Evolutionary conservation across 1,284 basidiomycete genomes (phyloP).

Genomic region (Tetrapyrgos nigripes): DNA sequence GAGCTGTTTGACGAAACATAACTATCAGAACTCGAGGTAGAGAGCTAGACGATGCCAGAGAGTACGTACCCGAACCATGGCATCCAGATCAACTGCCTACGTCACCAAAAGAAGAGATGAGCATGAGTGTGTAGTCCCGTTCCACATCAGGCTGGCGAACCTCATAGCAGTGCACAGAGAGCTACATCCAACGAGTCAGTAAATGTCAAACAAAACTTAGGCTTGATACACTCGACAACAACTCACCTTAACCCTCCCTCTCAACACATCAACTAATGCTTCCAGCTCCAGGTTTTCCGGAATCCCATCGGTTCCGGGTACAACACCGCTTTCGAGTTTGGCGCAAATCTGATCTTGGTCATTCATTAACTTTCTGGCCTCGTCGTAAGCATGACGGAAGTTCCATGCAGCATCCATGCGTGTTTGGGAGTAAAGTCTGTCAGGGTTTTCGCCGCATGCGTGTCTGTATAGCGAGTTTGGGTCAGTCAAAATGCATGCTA

Average conservation of each 20-base stretch:
- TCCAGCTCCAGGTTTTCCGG: conserved; percentile 75
- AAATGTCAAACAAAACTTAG: not conserved
- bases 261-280: conserved; percentile 73
- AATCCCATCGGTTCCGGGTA: conserved; percentile 48
- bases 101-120: conserved; percentile 32
- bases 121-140: not conserved
- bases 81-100: conserved; percentile 68
- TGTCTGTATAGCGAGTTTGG: conserved; percentile 52
- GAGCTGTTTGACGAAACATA: conserved; percentile 38
- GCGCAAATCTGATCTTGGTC: conserved; percentile 67
- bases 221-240: too few species aligned
- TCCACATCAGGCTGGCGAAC: conserved; percentile 13
- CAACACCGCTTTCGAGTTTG: conserved; percentile 17
- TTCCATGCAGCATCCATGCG: conserved; percentile 70
- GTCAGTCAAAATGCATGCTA: conserved; percentile 5
- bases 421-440: conserved; percentile 44
- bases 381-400: conserved; percentile 64
- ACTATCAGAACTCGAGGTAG: not conserved
- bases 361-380: conserved; percentile 65
- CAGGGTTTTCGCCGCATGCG: conserved; percentile 60
- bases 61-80: conserved; percentile 53
- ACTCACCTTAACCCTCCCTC: conserved; percentile 56
- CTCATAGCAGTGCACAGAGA: conserved; percentile 44
- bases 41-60: not conserved
- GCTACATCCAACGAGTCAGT: conserved; percentile 18